phyloP scores from a whole-genome alignment of 2,329 filamentous ascomycete genomes.

The Fusarium staphyleae region DNA sequence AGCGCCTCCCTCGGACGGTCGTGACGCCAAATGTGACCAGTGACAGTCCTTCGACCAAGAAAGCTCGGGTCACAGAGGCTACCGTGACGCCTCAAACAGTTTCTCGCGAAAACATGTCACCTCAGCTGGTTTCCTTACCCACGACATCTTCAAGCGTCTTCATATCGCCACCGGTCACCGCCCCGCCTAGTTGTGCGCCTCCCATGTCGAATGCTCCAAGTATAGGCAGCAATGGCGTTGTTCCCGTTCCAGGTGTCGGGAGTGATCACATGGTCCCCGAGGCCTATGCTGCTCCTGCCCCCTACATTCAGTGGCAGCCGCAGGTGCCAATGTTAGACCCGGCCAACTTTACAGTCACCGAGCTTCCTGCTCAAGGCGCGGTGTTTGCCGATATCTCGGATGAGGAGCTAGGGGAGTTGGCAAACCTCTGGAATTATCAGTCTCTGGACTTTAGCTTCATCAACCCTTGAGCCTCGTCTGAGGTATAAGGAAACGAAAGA shows the following conservation, averaged over 20 bases:
- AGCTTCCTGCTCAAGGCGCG: constrained; percentile 20
- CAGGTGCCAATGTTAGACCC: constrained; percentile 18
- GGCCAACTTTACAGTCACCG: constrained; percentile 4
- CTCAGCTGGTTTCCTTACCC: constrained; percentile 13
- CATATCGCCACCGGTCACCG: neutral
- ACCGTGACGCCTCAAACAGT: constrained; percentile 1
- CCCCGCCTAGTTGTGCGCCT: constrained; percentile 5
- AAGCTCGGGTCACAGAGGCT: constrained; percentile 10
- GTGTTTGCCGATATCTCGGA: constrained; percentile 43
- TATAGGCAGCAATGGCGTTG: neutral
- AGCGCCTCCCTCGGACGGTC: constrained; percentile 39
- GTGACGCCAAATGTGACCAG: constrained; percentile 18
- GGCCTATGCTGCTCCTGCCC: constrained; percentile 8
- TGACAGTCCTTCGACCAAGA: constrained; percentile 15
- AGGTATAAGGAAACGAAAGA: neutral
- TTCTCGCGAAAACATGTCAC: constrained; percentile 1
- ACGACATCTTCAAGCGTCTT: constrained; percentile 3
- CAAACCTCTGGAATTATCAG: constrained; percentile 46
- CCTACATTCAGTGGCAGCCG: constrained; percentile 25
- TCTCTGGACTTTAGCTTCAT: constrained; percentile 46
- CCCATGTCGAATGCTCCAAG: constrained; percentile 9
- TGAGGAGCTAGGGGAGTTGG: constrained; percentile 46
- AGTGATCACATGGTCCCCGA: too few species aligned
- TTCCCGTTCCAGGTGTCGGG: too few species aligned
- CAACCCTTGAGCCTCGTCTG: constrained; percentile 1